Conservation (phyloP, 1,284 basidiomycete species). For the Ceratobasidium sp. region DNA sequence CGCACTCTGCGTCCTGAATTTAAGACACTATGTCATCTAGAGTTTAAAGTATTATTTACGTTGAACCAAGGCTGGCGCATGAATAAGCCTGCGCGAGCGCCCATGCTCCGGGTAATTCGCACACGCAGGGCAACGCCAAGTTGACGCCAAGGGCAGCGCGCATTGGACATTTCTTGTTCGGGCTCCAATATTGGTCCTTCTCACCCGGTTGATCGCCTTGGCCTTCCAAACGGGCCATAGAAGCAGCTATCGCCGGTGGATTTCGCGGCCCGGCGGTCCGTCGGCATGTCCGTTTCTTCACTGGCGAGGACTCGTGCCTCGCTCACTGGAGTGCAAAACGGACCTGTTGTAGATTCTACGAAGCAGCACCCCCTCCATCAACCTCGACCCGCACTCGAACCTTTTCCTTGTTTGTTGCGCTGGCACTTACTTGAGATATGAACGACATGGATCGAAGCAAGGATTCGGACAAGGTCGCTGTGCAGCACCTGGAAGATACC, state of each 20-base stretch:
- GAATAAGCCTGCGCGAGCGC: too few species aligned
- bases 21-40: too few species aligned
- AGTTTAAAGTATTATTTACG: too few species aligned
- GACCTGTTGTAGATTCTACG: slow-evolving; percentile 9
- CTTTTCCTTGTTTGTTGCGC: neutral
- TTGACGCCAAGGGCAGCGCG: too few species aligned
- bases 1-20: too few species aligned
- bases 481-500: slow-evolving; percentile 30
- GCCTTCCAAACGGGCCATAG: neutral
- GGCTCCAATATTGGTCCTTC: slow-evolving; percentile 18
- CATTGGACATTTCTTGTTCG: too few species aligned
- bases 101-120: too few species aligned
- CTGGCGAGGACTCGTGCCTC: too few species aligned
- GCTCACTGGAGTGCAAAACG: slow-evolving; percentile 38
- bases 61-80: too few species aligned
- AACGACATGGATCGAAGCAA: slow-evolving; percentile 33
- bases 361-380: slow-evolving; percentile 15
- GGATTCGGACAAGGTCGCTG: slow-evolving; percentile 18
- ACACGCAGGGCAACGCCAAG: too few species aligned
- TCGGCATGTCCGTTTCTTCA: too few species aligned
- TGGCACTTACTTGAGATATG: too few species aligned
- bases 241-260: neutral
- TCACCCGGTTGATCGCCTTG: neutral
- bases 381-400: slow-evolving; percentile 24
- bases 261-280: slow-evolving; percentile 36